These are phyloP conservation scores for Tagetes erecta DNA, from an alignment of 129 eudicot species.

Conservation along the genomic window DNA sequence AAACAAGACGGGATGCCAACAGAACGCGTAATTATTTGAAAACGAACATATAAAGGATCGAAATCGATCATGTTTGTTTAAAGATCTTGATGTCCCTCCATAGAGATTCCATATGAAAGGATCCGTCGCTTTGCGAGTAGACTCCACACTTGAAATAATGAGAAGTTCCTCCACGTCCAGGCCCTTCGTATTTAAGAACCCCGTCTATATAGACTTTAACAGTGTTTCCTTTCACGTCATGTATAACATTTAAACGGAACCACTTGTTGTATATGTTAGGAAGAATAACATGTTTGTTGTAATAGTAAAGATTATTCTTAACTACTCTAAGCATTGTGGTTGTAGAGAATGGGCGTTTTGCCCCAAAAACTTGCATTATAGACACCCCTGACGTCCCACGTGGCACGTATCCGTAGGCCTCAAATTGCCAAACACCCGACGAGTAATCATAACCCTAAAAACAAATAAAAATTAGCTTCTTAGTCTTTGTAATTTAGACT, in stretches of 20 bases:
- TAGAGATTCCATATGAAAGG: conserved; percentile 34
- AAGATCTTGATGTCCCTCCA: conserved; percentile 28
- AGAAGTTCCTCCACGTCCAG: conserved; percentile 14
- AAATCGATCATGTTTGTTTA: background rate
- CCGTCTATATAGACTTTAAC: conserved; percentile 30
- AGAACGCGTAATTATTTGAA: background rate
- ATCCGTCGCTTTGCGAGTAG: conserved; percentile 16
- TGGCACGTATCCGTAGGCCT: conserved; percentile 43
- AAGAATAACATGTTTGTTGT: background rate
- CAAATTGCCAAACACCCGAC: conserved; percentile 51
- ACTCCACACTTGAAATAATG: conserved; percentile 42
- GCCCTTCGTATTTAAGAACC: conserved; percentile 12
- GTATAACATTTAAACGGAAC: conserved; percentile 41
- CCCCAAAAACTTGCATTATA: conserved; percentile 48
- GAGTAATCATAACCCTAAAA: conserved; percentile 42
- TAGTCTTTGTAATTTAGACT: background rate
- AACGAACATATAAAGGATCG: background rate
- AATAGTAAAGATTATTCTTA: conserved; percentile 23
- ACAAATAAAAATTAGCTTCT: background rate
- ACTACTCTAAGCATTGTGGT: conserved; percentile 42
- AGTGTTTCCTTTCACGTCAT: conserved; percentile 23
- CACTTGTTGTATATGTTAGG: conserved; percentile 24
- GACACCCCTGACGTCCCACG: conserved; percentile 36
- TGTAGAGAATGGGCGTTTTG: conserved; percentile 36
- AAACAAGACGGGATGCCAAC: background rate